Percentiles rank a stretch among this genome's conserved stretches.
Evolutionary conservation across 345 rosid genomes (phyloP).

Genomic region (Salix purpurea): DNA sequence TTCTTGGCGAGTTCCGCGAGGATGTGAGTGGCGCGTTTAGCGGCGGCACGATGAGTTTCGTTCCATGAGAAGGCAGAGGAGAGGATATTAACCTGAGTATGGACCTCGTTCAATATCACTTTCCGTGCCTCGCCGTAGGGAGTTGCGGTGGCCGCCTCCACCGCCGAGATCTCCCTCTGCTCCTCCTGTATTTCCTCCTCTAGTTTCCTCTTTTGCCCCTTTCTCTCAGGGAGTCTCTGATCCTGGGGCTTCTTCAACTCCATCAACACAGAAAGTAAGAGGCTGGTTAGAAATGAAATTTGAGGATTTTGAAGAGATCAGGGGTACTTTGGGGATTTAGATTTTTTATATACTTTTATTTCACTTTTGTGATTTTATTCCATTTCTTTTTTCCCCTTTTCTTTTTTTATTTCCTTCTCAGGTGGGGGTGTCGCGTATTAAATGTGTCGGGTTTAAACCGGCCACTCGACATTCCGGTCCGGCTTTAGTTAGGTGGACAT

Average conservation of each 20-base stretch:
- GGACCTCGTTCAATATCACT: slow-evolving; percentile 55
- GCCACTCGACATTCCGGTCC: background rate
- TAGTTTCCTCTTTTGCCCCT: slow-evolving; percentile 90
- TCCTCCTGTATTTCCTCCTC: slow-evolving; percentile 62
- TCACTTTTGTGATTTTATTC: background rate
- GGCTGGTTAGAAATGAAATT: slow-evolving; percentile 12
- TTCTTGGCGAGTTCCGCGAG: slow-evolving; percentile 98
- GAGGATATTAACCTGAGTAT: slow-evolving; percentile 69
- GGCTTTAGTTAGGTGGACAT: background rate
- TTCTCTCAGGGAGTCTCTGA: slow-evolving; percentile 68
- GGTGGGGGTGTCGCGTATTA: background rate
- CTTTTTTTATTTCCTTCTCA: background rate
- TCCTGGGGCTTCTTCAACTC: slow-evolving; percentile 60
- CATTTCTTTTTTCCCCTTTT: background rate
- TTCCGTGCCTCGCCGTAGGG: slow-evolving; percentile 58
- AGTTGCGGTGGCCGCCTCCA: slow-evolving; percentile 14
- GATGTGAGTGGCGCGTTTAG: slow-evolving; percentile 91
- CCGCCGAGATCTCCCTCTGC: slow-evolving; percentile 52
- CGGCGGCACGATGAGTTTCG: slow-evolving; percentile 91
- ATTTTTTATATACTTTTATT: background rate
- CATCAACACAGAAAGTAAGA: slow-evolving; percentile 26
- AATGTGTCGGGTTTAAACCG: background rate
- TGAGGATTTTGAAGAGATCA: slow-evolving; percentile 27
- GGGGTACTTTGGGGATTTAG: slow-evolving; percentile 51
- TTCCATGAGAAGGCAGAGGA: slow-evolving; percentile 70